Evolutionary conservation across 2,329 filamentous ascomycete genomes (phyloP), one percentile per base, ranked within the genome.

Genomic region (Colletotrichum kahawae): DNA sequence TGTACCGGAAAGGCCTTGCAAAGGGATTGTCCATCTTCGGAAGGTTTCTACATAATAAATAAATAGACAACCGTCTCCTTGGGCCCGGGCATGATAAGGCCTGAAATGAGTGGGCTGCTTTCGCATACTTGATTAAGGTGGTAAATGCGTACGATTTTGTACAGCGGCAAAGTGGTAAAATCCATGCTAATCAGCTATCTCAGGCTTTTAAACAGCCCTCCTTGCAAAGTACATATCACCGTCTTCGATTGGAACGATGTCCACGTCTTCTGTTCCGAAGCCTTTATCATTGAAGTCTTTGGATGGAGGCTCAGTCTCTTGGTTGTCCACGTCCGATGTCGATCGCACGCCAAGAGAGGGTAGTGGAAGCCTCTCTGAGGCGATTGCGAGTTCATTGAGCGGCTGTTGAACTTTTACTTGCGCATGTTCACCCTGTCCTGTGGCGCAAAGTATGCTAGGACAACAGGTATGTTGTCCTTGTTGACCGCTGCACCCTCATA

Each of bases 1-100:
- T 43, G 38, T 43, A 43, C 4, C 0, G 8, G 16, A 43, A 1
- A 0, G 18, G 8, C 0, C 16, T 43, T 2, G 16, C 4, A 43
- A 43, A 43, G 0, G 8, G 0, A n/a, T 18, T n/a, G 5, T 4
- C 27, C 27, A 3, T 43, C 38, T 16, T 43, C 16, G 10, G 2
- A 43, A 5, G 38, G 16, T n/a, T 16, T 43, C 16, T 1, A n/a
- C 38, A 1, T 43, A 43, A 8, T 16, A 5, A 0, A 10, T 10
- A 43, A 2, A 4, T 8, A 43, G 18, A 0, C 8, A 8, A n/a
- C n/a, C n/a, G 10, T 8, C 5, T 8, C 16, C 1, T 18, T 3
- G 16, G 34, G 36, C 36, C 4, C 36, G 2, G 16, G 16, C 9
- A n/a, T 43, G 0, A 2, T 2, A 10, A 18, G 16, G 4, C 16